phyloP scores from a whole-genome alignment of 192 early-diverging fungal genomes.

The Phlyctochytrium planicorne region DNA sequence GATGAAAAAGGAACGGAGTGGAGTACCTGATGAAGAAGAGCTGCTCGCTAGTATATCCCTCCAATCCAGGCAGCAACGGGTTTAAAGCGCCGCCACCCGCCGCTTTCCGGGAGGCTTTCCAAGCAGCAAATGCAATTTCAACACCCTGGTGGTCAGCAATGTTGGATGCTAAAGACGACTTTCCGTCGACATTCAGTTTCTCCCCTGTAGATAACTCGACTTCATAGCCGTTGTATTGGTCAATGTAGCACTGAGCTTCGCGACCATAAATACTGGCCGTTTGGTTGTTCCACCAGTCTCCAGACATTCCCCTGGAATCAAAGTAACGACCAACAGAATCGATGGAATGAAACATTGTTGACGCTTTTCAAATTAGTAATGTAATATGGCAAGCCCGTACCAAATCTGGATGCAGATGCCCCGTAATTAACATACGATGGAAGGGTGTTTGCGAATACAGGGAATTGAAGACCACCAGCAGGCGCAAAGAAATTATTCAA shows the following conservation, averaged over 20 bases:
- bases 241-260: constrained; percentile 57
- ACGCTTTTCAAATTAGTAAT: constrained; percentile 1
- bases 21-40: constrained; percentile 43
- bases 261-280: constrained; percentile 54
- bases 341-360: constrained; percentile 30
- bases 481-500: constrained; percentile 17
- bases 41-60: constrained; percentile 36
- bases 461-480: constrained; percentile 60
- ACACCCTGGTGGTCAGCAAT: constrained; percentile 71
- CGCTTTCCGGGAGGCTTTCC: constrained; percentile 14
- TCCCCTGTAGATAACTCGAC: too few species aligned
- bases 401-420: constrained; percentile 58
- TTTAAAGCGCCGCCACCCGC: constrained; percentile 26
- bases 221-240: constrained; percentile 58
- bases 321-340: constrained; percentile 40
- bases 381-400: constrained; percentile 14
- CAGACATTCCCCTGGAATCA: constrained; percentile 33
- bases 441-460: constrained; percentile 38
- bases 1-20: neutral
- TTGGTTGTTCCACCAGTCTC: constrained; percentile 72
- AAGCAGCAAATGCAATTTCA: constrained; percentile 41
- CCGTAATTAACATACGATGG: constrained; percentile 67
- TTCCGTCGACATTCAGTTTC: constrained; percentile 52
- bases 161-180: constrained; percentile 59
- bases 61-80: constrained; percentile 37